phyloP scores from a whole-genome alignment of 2,329 filamentous ascomycete genomes.

The Fusarium oligoseptatum region DNA sequence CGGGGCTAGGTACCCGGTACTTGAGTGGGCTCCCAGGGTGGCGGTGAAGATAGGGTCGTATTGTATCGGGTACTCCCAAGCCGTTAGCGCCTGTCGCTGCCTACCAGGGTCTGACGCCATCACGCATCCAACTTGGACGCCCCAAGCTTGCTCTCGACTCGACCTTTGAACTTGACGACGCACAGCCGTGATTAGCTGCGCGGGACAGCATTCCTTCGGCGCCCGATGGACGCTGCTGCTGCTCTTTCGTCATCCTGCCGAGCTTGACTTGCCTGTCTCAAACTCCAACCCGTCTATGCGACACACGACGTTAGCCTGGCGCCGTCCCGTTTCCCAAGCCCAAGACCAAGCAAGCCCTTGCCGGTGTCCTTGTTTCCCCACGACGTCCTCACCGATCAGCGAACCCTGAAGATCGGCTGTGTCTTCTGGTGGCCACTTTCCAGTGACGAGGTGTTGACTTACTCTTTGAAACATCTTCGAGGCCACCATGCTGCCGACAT shows the following conservation, averaged over 20 bases:
- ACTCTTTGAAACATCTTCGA: constrained; percentile 18
- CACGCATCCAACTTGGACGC: constrained; percentile 37
- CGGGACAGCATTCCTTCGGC: constrained; percentile 29
- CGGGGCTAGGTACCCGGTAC: constrained; percentile 29
- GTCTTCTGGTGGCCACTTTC: constrained; percentile 23
- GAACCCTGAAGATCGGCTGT: constrained; percentile 44
- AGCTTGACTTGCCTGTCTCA: constrained; percentile 21
- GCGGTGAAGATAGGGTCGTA: background rate
- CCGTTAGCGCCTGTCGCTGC: constrained; percentile 27
- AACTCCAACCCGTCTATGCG: constrained; percentile 7
- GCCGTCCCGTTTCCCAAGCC: constrained; percentile 19
- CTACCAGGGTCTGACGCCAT: constrained; percentile 47
- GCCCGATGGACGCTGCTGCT: constrained; percentile 35
- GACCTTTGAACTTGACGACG: constrained; percentile 37
- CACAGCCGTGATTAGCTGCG: constrained; percentile 42
- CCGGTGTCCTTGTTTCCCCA: constrained; percentile 21
- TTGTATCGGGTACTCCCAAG: constrained; percentile 34
- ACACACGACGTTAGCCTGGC: constrained; percentile 10
- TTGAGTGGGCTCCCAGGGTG: background rate
- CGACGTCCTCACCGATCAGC: constrained; percentile 40
- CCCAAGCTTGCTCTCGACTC: constrained; percentile 30
- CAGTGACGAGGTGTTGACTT: constrained; percentile 25
- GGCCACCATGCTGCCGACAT: constrained; percentile 41
- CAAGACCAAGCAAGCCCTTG: background rate
- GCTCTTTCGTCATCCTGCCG: constrained; percentile 35